phyloP scores from a whole-genome alignment of 2,329 filamentous ascomycete species.

The Metarhizium anisopliae region DNA sequence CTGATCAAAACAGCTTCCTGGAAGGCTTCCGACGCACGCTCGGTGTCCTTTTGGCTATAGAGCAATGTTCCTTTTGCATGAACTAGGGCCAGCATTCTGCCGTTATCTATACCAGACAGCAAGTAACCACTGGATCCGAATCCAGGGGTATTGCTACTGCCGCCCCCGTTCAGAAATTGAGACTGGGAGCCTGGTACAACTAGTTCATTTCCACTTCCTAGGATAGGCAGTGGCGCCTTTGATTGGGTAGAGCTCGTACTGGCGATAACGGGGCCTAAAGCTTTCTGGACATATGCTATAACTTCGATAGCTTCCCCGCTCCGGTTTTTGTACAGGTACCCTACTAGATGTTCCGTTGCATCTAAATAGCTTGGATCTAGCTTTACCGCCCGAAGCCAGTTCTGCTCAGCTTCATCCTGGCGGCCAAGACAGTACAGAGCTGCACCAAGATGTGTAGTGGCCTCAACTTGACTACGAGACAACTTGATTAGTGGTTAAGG shows the following conservation, averaged over 20 bases:
- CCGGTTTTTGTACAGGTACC: constrained; percentile 75
- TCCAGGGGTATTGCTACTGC: constrained; percentile 9
- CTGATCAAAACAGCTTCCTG: constrained; percentile 92
- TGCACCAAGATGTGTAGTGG: constrained; percentile 86
- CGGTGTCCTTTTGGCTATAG: constrained; percentile 78
- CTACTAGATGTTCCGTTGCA: constrained; percentile 88
- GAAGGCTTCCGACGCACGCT: constrained; percentile 75
- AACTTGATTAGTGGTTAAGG: constrained; percentile 10
- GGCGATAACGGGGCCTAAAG: constrained; percentile 37
- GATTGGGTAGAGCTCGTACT: not conserved
- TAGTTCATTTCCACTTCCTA: not conserved
- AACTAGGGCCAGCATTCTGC: constrained; percentile 82
- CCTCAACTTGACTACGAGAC: constrained; percentile 68
- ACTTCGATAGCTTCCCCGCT: constrained; percentile 78
- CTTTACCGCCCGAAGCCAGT: constrained; percentile 80
- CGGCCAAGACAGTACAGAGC: constrained; percentile 77
- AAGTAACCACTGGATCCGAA: constrained; percentile 56
- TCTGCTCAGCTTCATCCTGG: constrained; percentile 72
- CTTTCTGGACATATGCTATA: constrained; percentile 75
- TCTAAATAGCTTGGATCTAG: constrained; percentile 84
- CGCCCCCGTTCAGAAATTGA: not conserved
- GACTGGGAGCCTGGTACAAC: not conserved
- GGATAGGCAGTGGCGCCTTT: not conserved
- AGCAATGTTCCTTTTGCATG: constrained; percentile 99
- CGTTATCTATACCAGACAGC: constrained; percentile 80